phyloP scores from a whole-genome alignment of 2,329 filamentous ascomycete species.

The Fusarium clavum region DNA sequence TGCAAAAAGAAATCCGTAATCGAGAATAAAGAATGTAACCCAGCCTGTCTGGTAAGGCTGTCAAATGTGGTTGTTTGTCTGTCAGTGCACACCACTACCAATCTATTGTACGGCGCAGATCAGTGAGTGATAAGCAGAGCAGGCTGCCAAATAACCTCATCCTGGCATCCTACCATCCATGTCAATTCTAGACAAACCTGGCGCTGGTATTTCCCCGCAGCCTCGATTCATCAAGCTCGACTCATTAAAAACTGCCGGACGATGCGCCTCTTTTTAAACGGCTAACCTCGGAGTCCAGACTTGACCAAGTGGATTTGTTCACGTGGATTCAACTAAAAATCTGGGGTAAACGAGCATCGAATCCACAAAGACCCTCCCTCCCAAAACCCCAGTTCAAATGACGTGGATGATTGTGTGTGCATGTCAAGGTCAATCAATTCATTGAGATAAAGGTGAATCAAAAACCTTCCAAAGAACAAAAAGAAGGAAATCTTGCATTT shows the following conservation, averaged over 20 bases:
- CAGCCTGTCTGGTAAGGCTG: not conserved
- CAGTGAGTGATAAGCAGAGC: not conserved
- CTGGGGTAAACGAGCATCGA: not conserved
- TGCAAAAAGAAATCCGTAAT: not conserved
- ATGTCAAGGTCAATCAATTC: not conserved
- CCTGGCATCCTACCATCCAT: not conserved
- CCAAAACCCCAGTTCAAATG: not conserved
- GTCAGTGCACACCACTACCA: conserved; percentile 1
- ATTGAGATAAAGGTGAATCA: not conserved
- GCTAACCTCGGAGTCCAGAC: not conserved
- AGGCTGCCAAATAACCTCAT: conserved; percentile 8
- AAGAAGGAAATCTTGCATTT: not conserved
- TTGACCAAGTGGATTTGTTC: not conserved
- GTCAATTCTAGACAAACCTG: not conserved
- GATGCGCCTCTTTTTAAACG: not conserved
- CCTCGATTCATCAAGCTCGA: not conserved
- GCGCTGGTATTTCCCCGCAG: not conserved
- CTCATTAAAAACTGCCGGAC: not conserved
- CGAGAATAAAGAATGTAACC: not conserved
- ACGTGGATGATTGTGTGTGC: not conserved
- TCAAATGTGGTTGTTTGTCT: not conserved
- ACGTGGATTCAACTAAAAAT: not conserved
- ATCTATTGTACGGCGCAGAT: not conserved
- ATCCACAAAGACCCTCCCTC: not conserved
- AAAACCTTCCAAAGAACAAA: conserved; percentile 9